phyloP scores from a whole-genome alignment of 2,329 filamentous ascomycete genomes.

The Ophiosphaerella narmari region DNA sequence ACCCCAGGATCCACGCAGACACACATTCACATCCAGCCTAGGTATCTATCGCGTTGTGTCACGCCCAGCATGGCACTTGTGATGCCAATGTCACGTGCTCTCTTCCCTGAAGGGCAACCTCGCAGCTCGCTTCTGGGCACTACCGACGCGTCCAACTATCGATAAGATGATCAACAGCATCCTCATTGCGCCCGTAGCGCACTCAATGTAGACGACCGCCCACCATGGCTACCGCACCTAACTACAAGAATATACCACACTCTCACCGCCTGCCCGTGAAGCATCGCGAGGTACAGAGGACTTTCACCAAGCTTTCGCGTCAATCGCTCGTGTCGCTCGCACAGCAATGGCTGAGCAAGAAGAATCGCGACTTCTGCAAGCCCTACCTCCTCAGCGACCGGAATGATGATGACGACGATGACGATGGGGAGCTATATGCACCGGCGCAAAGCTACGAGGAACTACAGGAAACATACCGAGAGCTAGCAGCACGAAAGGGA shows the following conservation, averaged over 20 bases:
- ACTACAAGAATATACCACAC: constrained; percentile 72
- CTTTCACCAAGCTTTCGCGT: constrained; percentile 72
- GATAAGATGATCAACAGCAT: constrained; percentile 32
- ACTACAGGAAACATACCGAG: constrained; percentile 59
- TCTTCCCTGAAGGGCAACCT: constrained; percentile 3
- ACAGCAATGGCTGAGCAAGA: constrained; percentile 76
- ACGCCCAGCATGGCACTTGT: too few relatives aligned
- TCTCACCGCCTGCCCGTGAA: constrained; percentile 69
- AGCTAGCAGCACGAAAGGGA: constrained; percentile 50
- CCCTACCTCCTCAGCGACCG: constrained; percentile 59
- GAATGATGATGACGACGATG: constrained; percentile 53
- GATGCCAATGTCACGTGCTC: constrained; percentile 14
- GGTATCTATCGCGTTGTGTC: too few relatives aligned
- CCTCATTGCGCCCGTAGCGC: constrained; percentile 12
- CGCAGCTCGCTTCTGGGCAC: constrained; percentile 11
- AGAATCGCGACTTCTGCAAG: constrained; percentile 62
- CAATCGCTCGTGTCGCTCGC: constrained; percentile 72
- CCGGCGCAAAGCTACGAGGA: constrained; percentile 68
- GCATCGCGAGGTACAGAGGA: constrained; percentile 67
- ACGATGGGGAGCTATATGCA: constrained; percentile 68
- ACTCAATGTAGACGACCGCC: constrained; percentile 37
- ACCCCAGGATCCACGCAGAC: too few relatives aligned
- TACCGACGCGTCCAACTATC: constrained; percentile 16
- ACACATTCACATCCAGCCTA: too few relatives aligned
- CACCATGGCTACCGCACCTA: constrained; percentile 65